Evolutionary conservation across 139 green algal genomes (phyloP).

Genomic region (Monoraphidium neglectum): DNA sequence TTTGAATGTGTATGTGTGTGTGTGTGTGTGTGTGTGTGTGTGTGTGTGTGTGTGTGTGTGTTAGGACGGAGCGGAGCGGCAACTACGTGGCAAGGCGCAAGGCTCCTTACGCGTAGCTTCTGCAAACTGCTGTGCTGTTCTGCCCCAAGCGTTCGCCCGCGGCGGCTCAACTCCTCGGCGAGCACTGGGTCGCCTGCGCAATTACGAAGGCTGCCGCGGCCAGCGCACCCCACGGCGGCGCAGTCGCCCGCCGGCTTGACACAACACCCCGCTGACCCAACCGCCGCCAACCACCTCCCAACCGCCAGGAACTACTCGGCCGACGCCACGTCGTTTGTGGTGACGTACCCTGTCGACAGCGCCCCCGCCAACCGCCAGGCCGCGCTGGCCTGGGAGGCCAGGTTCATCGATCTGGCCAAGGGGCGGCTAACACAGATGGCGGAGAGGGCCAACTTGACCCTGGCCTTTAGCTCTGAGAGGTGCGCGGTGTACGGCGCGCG

Average conservation of each 20-base stretch:
- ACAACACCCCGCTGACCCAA: no score
- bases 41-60: no score
- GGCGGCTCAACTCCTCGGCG: no score
- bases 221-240: no score
- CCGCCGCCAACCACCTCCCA: neutral
- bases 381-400: slow-evolving; percentile 81
- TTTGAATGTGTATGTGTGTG: neutral
- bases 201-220: no score
- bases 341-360: slow-evolving; percentile 73
- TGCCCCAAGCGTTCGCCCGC: no score
- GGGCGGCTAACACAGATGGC: slow-evolving; percentile 43
- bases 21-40: neutral
- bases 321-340: slow-evolving; percentile 80
- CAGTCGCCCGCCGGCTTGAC: no score
- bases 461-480: slow-evolving; percentile 80
- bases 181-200: no score
- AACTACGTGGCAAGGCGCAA: no score
- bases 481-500: neutral
- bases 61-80: no score
- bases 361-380: slow-evolving; percentile 43
- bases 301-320: slow-evolving; percentile 67
- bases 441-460: slow-evolving; percentile 46
- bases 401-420: slow-evolving; percentile 68
- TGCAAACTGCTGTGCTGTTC: no score
- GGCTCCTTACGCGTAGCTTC: no score